These are phyloP conservation scores for Ascobolus immersus DNA, from an alignment of 495 filamentous ascomycete species.

Conservation along the genomic window DNA sequence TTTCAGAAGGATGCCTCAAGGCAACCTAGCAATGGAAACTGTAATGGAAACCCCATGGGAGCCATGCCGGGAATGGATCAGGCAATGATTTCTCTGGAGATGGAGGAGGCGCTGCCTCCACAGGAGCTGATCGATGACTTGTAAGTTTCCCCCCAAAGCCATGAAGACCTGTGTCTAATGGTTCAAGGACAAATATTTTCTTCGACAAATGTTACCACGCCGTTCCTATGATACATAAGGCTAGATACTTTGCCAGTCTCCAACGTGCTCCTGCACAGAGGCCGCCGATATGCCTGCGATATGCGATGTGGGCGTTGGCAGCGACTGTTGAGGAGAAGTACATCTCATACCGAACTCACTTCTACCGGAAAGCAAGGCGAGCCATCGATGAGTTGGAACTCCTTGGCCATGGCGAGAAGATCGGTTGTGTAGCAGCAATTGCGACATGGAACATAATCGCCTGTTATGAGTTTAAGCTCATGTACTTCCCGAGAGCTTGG, in stretches of 20 bases:
- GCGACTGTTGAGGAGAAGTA: slow-evolving; percentile 65
- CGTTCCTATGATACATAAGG: slow-evolving; percentile 67
- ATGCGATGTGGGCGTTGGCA: slow-evolving; percentile 81
- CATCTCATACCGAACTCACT: slow-evolving; percentile 45
- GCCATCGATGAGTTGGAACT: slow-evolving; percentile 77
- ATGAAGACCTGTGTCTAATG: slow-evolving; percentile 5
- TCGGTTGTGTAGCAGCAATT: slow-evolving; percentile 54
- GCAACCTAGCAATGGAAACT: slow-evolving; percentile 11
- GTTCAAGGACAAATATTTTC: slow-evolving; percentile 48
- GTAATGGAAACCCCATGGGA: slow-evolving; percentile 14
- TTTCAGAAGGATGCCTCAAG: no score
- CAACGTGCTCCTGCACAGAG: slow-evolving; percentile 61
- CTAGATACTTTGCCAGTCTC: slow-evolving; percentile 60
- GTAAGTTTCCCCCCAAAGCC: slow-evolving; percentile 28
- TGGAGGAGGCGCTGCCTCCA: slow-evolving; percentile 73
- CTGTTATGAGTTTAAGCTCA: slow-evolving; percentile 83
- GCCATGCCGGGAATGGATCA: no score
- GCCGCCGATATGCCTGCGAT: slow-evolving; percentile 69
- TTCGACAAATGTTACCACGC: slow-evolving; percentile 77
- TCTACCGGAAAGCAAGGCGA: slow-evolving; percentile 69
- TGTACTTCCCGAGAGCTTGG: slow-evolving; percentile 96
- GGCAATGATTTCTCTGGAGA: slow-evolving; percentile 83
- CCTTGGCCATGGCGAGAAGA: slow-evolving; percentile 71
- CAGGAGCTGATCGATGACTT: slow-evolving; percentile 78
- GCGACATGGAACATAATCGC: slow-evolving; percentile 63